phyloP scores from a whole-genome alignment of 257 asterid genomes.

The Salvia rosmarinus region DNA sequence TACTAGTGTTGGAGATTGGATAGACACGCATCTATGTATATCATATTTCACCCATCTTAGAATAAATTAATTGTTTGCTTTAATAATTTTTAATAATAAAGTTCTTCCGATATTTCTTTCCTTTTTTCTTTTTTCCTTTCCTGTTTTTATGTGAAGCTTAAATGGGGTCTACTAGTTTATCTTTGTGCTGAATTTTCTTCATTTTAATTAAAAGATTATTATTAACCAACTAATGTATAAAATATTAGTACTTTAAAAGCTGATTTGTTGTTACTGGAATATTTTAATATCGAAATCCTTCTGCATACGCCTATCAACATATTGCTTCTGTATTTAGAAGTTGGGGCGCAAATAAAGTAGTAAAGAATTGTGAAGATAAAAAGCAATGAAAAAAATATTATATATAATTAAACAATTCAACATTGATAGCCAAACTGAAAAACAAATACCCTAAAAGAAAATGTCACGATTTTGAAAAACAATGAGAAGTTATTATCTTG shows the following conservation, averaged over 20 bases:
- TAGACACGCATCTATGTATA: not conserved
- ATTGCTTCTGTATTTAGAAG: not conserved
- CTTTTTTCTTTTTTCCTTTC: not conserved
- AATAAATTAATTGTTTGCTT: not conserved
- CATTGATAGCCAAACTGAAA: not conserved
- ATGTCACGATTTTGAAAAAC: not conserved
- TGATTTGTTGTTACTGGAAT: not conserved
- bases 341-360: not conserved
- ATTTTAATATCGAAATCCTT: not conserved
- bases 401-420: not conserved
- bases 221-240: not conserved
- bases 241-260: not conserved
- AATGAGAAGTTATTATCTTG: not conserved
- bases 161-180: not conserved
- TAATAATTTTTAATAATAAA: not conserved
- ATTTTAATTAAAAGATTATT: not conserved
- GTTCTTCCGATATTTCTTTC: no score
- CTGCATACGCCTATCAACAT: not conserved
- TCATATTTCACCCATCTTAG: not conserved
- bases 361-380: not conserved
- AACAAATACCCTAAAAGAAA: not conserved
- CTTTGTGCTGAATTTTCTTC: not conserved
- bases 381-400: constrained; percentile 11
- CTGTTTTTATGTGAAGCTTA: not conserved
- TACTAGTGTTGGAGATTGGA: constrained; percentile 8